Conservation (phyloP, 345 rosid genomes). For the Eucalyptus curtisii region DNA sequence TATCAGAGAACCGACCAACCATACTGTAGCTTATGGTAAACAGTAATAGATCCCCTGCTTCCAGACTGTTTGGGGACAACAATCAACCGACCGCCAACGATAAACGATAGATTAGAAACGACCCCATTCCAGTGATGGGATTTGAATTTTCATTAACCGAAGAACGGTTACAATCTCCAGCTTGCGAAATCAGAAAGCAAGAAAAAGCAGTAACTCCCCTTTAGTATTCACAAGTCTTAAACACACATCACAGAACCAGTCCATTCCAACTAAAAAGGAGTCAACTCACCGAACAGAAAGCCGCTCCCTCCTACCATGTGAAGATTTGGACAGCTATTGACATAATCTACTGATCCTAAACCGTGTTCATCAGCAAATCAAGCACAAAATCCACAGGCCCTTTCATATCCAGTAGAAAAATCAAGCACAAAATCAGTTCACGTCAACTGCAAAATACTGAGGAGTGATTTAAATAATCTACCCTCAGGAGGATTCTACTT, state of each 20-base stretch:
- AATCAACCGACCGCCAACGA: not conserved
- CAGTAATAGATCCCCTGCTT: not conserved
- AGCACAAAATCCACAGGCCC: not conserved
- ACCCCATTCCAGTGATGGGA: not conserved
- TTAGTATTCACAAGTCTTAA: not conserved
- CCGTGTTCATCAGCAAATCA: not conserved
- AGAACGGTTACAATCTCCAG: not conserved
- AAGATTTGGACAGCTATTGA: not conserved
- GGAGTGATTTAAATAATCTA: not conserved
- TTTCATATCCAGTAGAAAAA: not conserved
- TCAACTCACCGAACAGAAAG: not conserved
- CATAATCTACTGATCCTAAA: not conserved
- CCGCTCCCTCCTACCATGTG: not conserved
- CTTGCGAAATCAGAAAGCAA: not conserved
- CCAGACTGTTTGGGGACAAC: not conserved
- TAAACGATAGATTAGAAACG: not conserved
- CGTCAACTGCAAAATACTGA: not conserved
- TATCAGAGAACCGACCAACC: not conserved
- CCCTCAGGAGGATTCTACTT: not conserved
- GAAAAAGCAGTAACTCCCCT: not conserved
- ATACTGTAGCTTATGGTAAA: not conserved
- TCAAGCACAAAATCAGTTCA: not conserved
- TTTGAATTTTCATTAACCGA: not conserved
- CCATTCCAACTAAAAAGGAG: not conserved
- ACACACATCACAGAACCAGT: not conserved